These are phyloP conservation scores for Kwoniella pini DNA, from an alignment of 768 basidiomycete genomes.

Conservation along the genomic window DNA sequence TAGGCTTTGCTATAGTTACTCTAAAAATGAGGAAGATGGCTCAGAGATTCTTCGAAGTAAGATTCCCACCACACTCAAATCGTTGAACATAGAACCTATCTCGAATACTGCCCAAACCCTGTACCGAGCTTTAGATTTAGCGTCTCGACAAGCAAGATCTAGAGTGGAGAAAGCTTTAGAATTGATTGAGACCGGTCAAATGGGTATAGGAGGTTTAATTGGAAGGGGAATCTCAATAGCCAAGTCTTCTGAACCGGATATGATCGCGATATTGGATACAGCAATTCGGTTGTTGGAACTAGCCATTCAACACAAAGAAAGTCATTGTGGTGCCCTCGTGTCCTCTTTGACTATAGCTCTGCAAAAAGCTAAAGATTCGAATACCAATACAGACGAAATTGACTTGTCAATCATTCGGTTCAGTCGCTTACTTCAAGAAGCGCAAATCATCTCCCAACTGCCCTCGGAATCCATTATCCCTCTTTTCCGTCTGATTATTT, in stretches of 20 bases:
- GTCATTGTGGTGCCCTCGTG: constrained; percentile 27
- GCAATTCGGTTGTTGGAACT: constrained; percentile 11
- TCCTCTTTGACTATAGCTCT: constrained; percentile 23
- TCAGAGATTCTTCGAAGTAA: neutral
- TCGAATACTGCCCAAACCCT: constrained; percentile 1
- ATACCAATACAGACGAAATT: neutral
- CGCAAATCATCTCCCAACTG: neutral
- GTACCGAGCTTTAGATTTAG: constrained; percentile 4
- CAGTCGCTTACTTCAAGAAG: constrained; percentile 3
- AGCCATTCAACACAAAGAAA: constrained; percentile 25
- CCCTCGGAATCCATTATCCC: constrained; percentile 12
- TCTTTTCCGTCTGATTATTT: constrained; percentile 8
- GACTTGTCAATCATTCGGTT: constrained; percentile 11
- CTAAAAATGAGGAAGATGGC: neutral
- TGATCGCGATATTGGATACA: neutral
- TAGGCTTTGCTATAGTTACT: neutral
- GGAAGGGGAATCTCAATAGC: constrained; percentile 7
- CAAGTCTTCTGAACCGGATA: neutral
- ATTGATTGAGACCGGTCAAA: neutral
- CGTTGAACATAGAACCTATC: neutral
- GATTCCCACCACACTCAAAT: neutral
- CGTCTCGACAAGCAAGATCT: neutral
- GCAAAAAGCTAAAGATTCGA: constrained; percentile 15
- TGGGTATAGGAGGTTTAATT: constrained; percentile 4
- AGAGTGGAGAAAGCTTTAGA: constrained; percentile 12